Base-by-base conservation (phyloP, 164 flowering plant species). In the Aristolochia fimbriata region DNA sequence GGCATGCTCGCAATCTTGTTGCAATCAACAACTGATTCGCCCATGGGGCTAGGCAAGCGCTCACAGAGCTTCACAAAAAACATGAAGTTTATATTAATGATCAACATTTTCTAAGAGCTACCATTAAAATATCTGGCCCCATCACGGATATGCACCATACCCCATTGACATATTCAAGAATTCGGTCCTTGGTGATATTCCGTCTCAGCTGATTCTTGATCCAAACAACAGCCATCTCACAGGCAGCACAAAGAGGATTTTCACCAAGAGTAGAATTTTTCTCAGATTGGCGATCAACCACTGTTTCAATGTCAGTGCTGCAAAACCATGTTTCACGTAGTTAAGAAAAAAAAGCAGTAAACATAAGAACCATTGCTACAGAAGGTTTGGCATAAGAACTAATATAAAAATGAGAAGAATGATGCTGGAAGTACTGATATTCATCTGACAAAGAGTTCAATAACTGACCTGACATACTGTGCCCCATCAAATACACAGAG, bases 181-280 rank as follows among this genome's bases (percentile, higher is more conserved):
- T 80, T n/a, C 53, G 77, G 0, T 81, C 86, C 68, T 76, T 67
- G 10, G 94, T 81, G 61, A 76, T 58, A 52, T 88, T 86, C 60
- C 56, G 71, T 62, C 57, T 78, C 12, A 91, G 73, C 57, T 87
- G 82, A 65, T 80, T 85, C 68, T 78, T 80, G 74, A 88, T 81
- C 98, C 98, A 91, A 3, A 91, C 80, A 22, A 87, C 91, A 41
- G 85, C 75, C 95, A 87, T 87, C 74, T 91, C 85, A 67, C 97
- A 88, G 61, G 83, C 81, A 69, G 80, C 33, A 64, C 94, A 87
- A 75, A 68, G 79, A 16, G 85, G 78, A 71, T 81, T 88, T 58
- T 41, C 63, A 45, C 59, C 13, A 24, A 21, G 45, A 64, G 68
- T 78, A 30, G 83, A 67, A 47, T 76, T 66, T 48, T 65, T 72